Evolutionary conservation across 768 basidiomycete genomes (phyloP), one percentile per base, ranked within the genome.

Genomic region (Mycena leptocephala): DNA sequence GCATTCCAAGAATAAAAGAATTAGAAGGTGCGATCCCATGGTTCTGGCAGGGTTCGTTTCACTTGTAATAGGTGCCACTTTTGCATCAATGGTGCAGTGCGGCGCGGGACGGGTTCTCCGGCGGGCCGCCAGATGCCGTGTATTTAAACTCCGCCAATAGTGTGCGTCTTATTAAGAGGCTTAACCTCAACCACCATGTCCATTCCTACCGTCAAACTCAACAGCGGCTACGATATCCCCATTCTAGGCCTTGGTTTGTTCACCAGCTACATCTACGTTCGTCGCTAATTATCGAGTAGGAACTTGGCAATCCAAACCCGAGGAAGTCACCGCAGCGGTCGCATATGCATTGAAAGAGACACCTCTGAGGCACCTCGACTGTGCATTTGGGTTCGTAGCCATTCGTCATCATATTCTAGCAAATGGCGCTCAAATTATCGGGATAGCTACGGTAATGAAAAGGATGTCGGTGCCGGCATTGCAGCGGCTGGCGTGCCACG

Each of bases 401-500:
- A 8, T 66, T 32, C 65, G 35, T n/a, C 18, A 4, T 43, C 18
- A 16, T 11, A 20, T 9, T 43, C 5, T 43, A n/a, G n/a, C n/a
- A n/a, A n/a, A n/a, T n/a, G n/a, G n/a, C n/a, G n/a, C 13, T 20
- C 41, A 5, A 43, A 43, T n/a, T n/a, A 4, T 24, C n/a, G n/a
- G n/a, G 30, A 2, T 37, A 76, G 75, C 1, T 94, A 94, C 80
- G 89, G 90, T 70, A 97, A 96, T 81, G 95, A 97, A 83, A 91
- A 92, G 80, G 93, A 95, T 77, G 96, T 97, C 20, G 96, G 96
- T 8, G 89, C 93, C 75, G 96, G 95, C 14, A 92, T 97, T 81
- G 92, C 89, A 77, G 90, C 89, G 39, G 94, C 93, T 72, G 97
- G 95, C 33, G 89, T 97, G 28, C 92, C 93, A 32, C 89, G 96